Conservation (phyloP, 1,139 yeast species). For the Lodderomyces theae region DNA sequence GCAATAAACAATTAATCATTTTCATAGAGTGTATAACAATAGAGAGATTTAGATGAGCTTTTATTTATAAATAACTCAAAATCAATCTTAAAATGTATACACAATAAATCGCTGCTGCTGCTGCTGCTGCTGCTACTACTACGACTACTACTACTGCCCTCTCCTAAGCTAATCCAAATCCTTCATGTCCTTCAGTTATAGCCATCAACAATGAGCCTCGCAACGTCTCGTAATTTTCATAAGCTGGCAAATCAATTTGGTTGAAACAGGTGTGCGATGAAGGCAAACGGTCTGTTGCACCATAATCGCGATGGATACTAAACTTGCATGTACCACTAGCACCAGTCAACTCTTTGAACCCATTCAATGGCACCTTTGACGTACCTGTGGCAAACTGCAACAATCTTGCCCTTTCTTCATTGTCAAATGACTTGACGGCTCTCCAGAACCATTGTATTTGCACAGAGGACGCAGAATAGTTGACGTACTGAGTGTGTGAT, state of each 20-base stretch:
- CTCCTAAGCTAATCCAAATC: constrained; percentile 76
- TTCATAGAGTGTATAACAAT: constrained; percentile 6
- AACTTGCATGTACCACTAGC: constrained; percentile 86
- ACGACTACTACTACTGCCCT: no score
- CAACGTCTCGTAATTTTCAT: constrained; percentile 81
- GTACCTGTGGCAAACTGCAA: constrained; percentile 98
- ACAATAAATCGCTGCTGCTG: not conserved
- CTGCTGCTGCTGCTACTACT: no score
- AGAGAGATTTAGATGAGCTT: not conserved
- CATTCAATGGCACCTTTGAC: constrained; percentile 91
- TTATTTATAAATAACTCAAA: not conserved
- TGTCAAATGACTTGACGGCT: constrained; percentile 91
- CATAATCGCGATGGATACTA: constrained; percentile 87
- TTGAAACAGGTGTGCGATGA: constrained; percentile 96
- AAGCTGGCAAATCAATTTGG: constrained; percentile 91
- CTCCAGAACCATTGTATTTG: constrained; percentile 99
- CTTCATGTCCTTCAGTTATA: constrained; percentile 93
- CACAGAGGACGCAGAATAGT: constrained; percentile 79
- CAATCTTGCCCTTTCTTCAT: constrained; percentile 90
- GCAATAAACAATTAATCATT: not conserved
- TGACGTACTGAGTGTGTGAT: constrained; percentile 75
- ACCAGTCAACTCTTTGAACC: constrained; percentile 87
- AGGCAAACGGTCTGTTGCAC: constrained; percentile 82
- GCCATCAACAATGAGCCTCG: constrained; percentile 81
- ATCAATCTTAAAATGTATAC: constrained; percentile 1